phyloP scores from a whole-genome alignment of 371 early-diverging fungal species.

The Nosema granulosis region DNA sequence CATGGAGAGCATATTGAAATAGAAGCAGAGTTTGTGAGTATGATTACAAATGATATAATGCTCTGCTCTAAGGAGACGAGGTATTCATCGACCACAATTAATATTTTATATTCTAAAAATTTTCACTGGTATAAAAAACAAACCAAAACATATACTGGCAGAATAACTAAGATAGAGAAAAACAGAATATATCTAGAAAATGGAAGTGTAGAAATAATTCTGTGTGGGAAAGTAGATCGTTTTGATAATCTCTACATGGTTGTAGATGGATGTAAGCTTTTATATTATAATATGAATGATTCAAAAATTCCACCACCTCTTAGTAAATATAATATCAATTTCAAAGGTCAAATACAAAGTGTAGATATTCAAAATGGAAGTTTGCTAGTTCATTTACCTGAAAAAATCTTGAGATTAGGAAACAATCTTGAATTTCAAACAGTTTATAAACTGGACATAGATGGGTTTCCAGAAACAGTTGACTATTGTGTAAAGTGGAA shows the following conservation, averaged over 20 bases:
- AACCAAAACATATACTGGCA: not conserved
- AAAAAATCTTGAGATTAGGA: not conserved
- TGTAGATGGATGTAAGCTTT: slow-evolving; percentile 13
- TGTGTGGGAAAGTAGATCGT: not conserved
- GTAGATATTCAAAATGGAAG: not conserved
- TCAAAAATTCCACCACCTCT: slow-evolving; percentile 19
- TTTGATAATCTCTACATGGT: slow-evolving; percentile 2
- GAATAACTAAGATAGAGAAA: slow-evolving; percentile 3
- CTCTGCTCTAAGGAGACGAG: not conserved
- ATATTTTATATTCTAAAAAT: slow-evolving; percentile 28
- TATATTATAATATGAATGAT: slow-evolving; percentile 16
- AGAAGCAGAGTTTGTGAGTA: not conserved
- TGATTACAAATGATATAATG: slow-evolving; percentile 8
- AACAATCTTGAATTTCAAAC: not conserved
- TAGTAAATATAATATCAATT: not conserved
- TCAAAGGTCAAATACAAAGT: not conserved
- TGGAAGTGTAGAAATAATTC: not conserved
- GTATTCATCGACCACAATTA: not conserved
- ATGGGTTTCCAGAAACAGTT: not conserved
- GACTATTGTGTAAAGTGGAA: not conserved
- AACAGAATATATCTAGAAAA: slow-evolving; percentile 7
- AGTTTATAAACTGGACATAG: not conserved
- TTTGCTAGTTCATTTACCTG: not conserved
- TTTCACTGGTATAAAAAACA: slow-evolving; percentile 28
- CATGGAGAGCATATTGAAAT: slow-evolving; percentile 22